Evolutionary conservation across 1,139 yeast genomes (phyloP).

Genomic region (Pichia inconspicua): DNA sequence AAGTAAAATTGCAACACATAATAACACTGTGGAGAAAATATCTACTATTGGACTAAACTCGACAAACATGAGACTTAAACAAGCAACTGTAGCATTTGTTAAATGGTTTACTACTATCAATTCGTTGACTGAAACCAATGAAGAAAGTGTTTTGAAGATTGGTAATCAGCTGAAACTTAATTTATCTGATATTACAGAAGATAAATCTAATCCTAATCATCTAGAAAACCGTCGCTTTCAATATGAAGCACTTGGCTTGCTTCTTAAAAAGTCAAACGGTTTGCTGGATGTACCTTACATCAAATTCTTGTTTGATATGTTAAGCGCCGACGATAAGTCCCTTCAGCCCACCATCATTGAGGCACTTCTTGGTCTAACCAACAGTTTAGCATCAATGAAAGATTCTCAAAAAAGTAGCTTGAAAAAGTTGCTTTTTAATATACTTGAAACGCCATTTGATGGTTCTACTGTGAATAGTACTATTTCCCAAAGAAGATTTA

Average conservation of each 20-base stretch:
- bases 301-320: constrained; percentile 64
- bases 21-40: constrained; percentile 34
- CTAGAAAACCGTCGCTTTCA: constrained; percentile 50
- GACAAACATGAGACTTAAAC: constrained; percentile 38
- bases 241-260: constrained; percentile 70
- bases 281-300: constrained; percentile 46
- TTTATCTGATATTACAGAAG: constrained; percentile 34
- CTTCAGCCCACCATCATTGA: constrained; percentile 66
- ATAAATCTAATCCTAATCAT: constrained; percentile 23
- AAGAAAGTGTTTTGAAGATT: constrained; percentile 35
- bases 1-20: constrained; percentile 44
- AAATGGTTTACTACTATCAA: constrained; percentile 23
- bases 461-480: constrained; percentile 17
- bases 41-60: constrained; percentile 54
- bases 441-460: constrained; percentile 28
- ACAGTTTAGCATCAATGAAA: constrained; percentile 39
- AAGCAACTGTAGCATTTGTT: constrained; percentile 52
- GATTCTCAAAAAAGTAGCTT: constrained; percentile 35
- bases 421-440: constrained; percentile 35
- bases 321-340: constrained; percentile 57
- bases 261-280: constrained; percentile 44
- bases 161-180: constrained; percentile 45
- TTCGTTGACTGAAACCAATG: constrained; percentile 20
- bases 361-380: constrained; percentile 54
- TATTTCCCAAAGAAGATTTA: constrained; percentile 42